These are phyloP conservation scores for Aspergillus sp. DNA, from an alignment of 2,329 filamentous ascomycete species.

Conservation along the genomic window DNA sequence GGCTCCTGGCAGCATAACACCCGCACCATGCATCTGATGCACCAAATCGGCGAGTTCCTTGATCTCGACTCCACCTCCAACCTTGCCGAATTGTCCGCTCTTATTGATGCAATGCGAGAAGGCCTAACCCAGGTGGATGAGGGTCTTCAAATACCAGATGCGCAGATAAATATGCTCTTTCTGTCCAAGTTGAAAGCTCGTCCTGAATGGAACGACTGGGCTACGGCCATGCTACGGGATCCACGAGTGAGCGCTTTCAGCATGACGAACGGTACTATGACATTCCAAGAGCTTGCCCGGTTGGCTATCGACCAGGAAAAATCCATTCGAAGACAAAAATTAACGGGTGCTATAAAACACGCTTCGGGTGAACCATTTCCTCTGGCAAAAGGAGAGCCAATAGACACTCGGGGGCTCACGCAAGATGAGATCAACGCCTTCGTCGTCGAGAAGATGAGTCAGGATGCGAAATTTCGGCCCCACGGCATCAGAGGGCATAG, in stretches of 20 bases:
- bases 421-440: slow-evolving; percentile 25
- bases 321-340: slow-evolving; percentile 1
- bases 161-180: slow-evolving; percentile 20
- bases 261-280: slow-evolving; percentile 10
- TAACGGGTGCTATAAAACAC: neutral
- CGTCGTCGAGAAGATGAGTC: slow-evolving; percentile 19
- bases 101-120: slow-evolving; percentile 23
- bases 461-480: slow-evolving; percentile 5
- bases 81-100: slow-evolving; percentile 20
- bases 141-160: slow-evolving; percentile 17
- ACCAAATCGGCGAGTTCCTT: slow-evolving; percentile 23
- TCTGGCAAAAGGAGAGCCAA: neutral
- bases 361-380: neutral
- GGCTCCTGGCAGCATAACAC: slow-evolving; percentile 20
- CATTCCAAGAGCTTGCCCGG: slow-evolving; percentile 18
- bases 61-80: slow-evolving; percentile 21
- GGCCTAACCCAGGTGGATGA: slow-evolving; percentile 22
- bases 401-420: slow-evolving; percentile 8
- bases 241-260: slow-evolving; percentile 15
- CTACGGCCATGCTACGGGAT: slow-evolving; percentile 18
- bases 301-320: slow-evolving; percentile 17
- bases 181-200: slow-evolving; percentile 20
- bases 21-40: slow-evolving; percentile 23
- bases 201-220: slow-evolving; percentile 21
- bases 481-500: slow-evolving; percentile 8